Base-by-base conservation (phyloP, 1,139 yeast species). In the Suhomyces panamericanus region DNA sequence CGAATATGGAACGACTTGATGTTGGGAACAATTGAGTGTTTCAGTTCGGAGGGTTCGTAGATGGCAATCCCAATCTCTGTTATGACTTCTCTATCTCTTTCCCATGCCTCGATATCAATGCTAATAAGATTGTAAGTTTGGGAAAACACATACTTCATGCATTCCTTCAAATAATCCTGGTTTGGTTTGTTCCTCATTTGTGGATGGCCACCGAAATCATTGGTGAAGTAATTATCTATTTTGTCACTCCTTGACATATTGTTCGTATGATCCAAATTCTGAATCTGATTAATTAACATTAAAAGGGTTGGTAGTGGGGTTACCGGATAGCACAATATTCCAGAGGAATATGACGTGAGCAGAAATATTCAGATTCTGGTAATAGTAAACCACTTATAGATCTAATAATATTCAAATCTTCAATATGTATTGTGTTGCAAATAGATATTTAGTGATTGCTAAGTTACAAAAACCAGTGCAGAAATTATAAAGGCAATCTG, bases 61-160 rank as follows among this genome's bases (percentile, higher is more conserved):
- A 85, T 75, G 2, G 87, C 71, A 3, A 86, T 63, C 3, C 95
- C 95, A 39, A 85, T 75, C 58, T 86, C 95, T 0, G 88, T 84
- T 17, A 85, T 68, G 10, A 64, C 50, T 14, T 64, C 54, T 9
- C 63, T 67, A 48, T 74, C 62, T 14, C 63, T 55, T 55, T 86
- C 95, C 68, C 70, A 83, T 4, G 86, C 85, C 59, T 86, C 93
- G 10, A 84, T 69, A 59, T 86, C 93, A 16, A 86, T 62, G 16
- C 83, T 74, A 38, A 83, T 66, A 14, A 82, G 64, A 0, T 71
- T 68, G 29, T 69, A 60, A 26, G 63, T 56, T n/a, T 68, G 55
- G 10, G 62, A 54, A 42, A 65, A 66, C 1, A 71, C 65, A 30
- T 54, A 46, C 12, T 58, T 52, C 60, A 75, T 64, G 33, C 60